Conservation (phyloP, 164 flowering plant genomes). For the Annona cherimola region DNA sequence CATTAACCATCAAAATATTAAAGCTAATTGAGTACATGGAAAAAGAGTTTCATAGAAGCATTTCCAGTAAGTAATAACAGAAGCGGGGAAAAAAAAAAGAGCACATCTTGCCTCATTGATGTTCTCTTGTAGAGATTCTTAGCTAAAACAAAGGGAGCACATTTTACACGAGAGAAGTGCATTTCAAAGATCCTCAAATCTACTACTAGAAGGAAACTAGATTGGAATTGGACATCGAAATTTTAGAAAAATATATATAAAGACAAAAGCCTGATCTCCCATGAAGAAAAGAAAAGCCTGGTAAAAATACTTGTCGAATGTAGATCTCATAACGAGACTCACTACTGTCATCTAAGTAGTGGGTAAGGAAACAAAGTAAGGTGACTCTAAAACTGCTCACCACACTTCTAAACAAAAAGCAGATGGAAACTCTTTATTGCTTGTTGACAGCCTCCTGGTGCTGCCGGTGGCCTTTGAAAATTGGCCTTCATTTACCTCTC, state of each 20-base stretch:
- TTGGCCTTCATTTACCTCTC: constrained; percentile 3
- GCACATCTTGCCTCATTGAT: not conserved
- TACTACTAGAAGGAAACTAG: not conserved
- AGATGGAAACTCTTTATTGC: constrained; percentile 1
- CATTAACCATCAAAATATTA: too few relatives aligned
- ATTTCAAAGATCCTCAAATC: not conserved
- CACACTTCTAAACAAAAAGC: not conserved
- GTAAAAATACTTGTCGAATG: not conserved
- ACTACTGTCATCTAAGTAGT: not conserved
- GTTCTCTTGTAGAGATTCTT: constrained; percentile 5
- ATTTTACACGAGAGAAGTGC: constrained; percentile 7
- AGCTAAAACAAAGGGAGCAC: not conserved
- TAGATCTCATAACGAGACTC: not conserved
- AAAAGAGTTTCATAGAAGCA: not conserved
- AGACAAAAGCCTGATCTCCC: not conserved
- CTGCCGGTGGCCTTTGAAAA: not conserved
- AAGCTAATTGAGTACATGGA: too few relatives aligned
- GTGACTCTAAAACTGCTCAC: not conserved
- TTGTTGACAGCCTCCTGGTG: not conserved
- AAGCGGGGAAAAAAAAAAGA: not conserved
- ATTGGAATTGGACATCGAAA: not conserved
- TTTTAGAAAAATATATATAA: not conserved
- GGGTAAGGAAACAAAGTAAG: not conserved
- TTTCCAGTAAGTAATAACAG: not conserved
- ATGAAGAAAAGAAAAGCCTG: not conserved